A percentile compares a stretch with the other conserved stretches of the same genome.
Evolutionary conservation across 805 yeast species (phyloP).

Genomic region (Pichia deserticola): DNA sequence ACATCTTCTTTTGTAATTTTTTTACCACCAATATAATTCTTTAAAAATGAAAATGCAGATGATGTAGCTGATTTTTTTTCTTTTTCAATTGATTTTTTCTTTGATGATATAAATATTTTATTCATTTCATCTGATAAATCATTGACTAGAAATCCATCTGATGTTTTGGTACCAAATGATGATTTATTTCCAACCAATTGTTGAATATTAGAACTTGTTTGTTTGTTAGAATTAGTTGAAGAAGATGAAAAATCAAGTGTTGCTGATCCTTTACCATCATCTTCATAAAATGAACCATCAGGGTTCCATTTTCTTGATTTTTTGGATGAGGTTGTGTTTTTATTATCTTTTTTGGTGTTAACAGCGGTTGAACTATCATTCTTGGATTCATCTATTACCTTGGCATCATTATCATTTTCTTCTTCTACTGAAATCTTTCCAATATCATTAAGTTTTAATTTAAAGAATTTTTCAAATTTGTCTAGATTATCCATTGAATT

Average conservation of each 20-base stretch:
- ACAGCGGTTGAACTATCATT: not conserved
- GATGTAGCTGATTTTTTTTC: conserved; percentile 16
- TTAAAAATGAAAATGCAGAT: conserved; percentile 48
- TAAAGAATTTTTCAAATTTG: conserved; percentile 34
- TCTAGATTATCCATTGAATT: conserved; percentile 19
- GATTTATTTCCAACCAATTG: conserved; percentile 34
- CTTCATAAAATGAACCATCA: conserved; percentile 50
- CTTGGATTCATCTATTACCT: not conserved
- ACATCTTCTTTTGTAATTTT: conserved; percentile 58
- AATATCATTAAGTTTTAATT: conserved; percentile 28
- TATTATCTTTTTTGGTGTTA: conserved; percentile 10
- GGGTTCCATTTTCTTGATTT: conserved; percentile 58
- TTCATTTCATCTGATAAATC: conserved; percentile 52
- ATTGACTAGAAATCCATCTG: conserved; percentile 53
- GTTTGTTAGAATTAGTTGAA: conserved; percentile 9
- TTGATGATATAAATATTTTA: conserved; percentile 26
- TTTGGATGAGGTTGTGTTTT: conserved; percentile 22
- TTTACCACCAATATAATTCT: conserved; percentile 61
- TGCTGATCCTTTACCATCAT: conserved; percentile 27
- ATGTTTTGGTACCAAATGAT: conserved; percentile 35
- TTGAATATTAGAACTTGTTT: conserved; percentile 20
- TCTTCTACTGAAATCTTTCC: conserved; percentile 8
- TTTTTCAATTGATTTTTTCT: conserved; percentile 16
- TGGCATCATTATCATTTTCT: conserved; percentile 6
- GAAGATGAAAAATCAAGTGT: conserved; percentile 48